Evolutionary conservation across 345 rosid species (phyloP).

Genomic region (Murraya koenigii): DNA sequence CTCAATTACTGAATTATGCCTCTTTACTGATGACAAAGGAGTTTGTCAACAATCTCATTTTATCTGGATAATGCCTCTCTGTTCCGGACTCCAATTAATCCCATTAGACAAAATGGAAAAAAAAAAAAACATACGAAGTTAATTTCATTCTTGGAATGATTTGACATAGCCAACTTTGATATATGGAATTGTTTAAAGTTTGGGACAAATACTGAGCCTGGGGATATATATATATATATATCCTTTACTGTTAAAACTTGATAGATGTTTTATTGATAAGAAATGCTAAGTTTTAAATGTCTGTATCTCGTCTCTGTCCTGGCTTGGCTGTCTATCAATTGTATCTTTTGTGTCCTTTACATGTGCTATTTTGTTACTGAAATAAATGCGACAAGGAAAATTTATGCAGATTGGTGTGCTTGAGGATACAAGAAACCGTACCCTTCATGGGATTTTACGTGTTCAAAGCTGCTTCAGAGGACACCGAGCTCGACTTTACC

Average conservation of each 20-base stretch:
- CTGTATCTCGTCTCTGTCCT: neutral
- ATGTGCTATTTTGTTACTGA: neutral
- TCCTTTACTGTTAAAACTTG: neutral
- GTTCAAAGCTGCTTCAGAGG: conserved; percentile 98
- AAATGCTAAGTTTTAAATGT: neutral
- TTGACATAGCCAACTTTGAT: neutral
- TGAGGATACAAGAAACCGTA: conserved; percentile 93
- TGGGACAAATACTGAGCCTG: neutral
- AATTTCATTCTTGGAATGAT: neutral
- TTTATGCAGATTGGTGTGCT: conserved; percentile 85
- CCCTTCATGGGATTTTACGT: conserved; percentile 92
- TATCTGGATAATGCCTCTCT: neutral
- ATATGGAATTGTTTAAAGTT: neutral
- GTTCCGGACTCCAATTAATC: neutral
- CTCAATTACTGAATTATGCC: neutral
- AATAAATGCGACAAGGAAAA: conserved; percentile 1
- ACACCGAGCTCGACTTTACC: conserved; percentile 66
- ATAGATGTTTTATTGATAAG: neutral
- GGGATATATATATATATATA: no score
- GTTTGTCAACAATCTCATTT: no score
- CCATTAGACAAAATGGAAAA: no score
- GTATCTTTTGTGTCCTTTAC: neutral
- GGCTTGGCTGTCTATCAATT: neutral
- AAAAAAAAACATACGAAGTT: neutral
- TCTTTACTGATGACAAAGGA: neutral